phyloP scores from a whole-genome alignment of 2,329 filamentous ascomycete genomes.

The Colletotrichum eremochloae region DNA sequence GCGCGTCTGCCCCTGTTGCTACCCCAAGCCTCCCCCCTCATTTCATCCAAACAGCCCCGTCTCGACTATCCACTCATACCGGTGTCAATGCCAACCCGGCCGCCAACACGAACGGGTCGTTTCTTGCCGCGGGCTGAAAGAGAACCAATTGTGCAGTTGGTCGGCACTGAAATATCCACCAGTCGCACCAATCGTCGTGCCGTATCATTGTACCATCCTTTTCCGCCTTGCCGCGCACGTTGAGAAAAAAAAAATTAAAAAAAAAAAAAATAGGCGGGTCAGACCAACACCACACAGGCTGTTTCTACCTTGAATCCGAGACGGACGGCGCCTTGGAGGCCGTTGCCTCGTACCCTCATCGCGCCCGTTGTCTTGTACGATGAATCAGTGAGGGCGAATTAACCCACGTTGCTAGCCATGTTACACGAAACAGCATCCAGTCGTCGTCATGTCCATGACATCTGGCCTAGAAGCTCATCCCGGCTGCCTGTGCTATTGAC shows the following conservation, averaged over 20 bases:
- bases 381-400: constrained; percentile 9
- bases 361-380: neutral
- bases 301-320: constrained; percentile 12
- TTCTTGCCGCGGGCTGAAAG: neutral
- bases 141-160: constrained; percentile 8
- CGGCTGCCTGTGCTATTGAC: neutral
- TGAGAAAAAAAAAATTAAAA: neutral
- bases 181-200: constrained; percentile 29
- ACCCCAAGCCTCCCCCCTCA: constrained; percentile 19
- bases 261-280: neutral
- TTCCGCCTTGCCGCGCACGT: constrained; percentile 8
- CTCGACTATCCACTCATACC: neutral
- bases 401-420: constrained; percentile 12
- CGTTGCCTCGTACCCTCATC: neutral
- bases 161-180: constrained; percentile 34
- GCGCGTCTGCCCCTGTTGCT: constrained; percentile 10
- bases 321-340: constrained; percentile 19
- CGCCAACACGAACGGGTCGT: neutral
- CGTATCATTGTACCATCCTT: constrained; percentile 9
- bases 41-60: constrained; percentile 10
- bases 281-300: constrained; percentile 3
- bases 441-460: neutral
- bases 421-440: neutral
- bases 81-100: neutral
- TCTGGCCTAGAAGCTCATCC: neutral